Base-by-base conservation (phyloP, 352 stramenopile species). In the Phytophthora cajani region DNA sequence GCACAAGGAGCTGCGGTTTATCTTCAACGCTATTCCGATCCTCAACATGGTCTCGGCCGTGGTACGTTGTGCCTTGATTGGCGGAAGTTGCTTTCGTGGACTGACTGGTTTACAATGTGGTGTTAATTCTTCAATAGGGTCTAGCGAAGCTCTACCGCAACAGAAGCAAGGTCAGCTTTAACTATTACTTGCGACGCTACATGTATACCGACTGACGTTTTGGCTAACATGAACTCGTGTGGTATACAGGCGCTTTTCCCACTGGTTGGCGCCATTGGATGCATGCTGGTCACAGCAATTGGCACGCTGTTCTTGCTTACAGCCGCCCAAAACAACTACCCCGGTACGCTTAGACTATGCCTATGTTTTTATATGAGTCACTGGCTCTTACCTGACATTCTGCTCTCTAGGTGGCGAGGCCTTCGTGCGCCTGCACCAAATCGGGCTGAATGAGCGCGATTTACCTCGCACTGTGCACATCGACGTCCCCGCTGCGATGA, bases 1-100 rank as follows among this genome's bases (percentile, higher is more conserved):
- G 12, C 98, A 99, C 85, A 99, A 99, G 74, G 98, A 99, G 77
- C 88, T 99, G 12, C 86, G 97, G 57, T 99, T 99, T 72, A 92
- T 99, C 44, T 98, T 99, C 76, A 98, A 97, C 50, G 94, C 93
- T 10, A 84, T 99, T 16, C 97, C 97, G n/a, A 91, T 99, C 3
- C 79, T 99, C 57, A 99, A 99, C 79, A 84, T 98, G 64, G 86
- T 84, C 7, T 94, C 97, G 6, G 97, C 95, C 21, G 81, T 98
- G 56, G 94, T 97, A 62, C 67, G 75, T 72, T 25, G 46, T n/a
- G 10, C 19, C 30, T 30, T 30, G 23, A 12, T 14, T 16, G 5
- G 8, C 17, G 16, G 42, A 11, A 21, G 17, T 4, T 49, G 3
- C 17, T 8, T 49, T 49, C 42, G 21, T 8, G 23, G 10, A 7